Base-by-base conservation (phyloP, 148 eudicot genomes). In the Chenopodium album region DNA sequence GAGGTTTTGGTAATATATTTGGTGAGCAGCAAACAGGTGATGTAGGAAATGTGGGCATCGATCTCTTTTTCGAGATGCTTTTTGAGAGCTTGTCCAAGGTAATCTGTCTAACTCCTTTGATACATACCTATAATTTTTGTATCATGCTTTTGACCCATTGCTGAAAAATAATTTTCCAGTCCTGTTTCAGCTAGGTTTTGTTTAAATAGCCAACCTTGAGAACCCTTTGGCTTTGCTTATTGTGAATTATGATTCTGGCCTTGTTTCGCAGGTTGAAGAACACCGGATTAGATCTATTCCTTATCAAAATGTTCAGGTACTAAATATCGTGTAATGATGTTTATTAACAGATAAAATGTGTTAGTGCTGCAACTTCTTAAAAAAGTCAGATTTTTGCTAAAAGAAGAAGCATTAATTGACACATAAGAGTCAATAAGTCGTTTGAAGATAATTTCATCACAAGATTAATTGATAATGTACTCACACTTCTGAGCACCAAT, bases 21-120 rank as follows among this genome's bases (percentile, higher is more conserved):
- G 99, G 99, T 17, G 99, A 94, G 88, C 98, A 96, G 83, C 98
- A 96, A 85, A 94, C 99, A 29, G 99, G 99, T 75, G 99, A 96
- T 87, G 88, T 96, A 81, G 99, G 98, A 86, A 94, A 96, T 83
- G 98, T 95, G 69, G 94, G 99, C 84, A 90, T 92, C 81, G 97
- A 92, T 87, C 94, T 95, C 83, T 95, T 91, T 85, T 95, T 91
- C 79, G 98, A 95, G 86, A 95, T 95, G 99, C 94, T 95, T 32
- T 95, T 95, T 76, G 99, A 95, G 84, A 95, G 99, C 91, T 88
- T 95, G 84, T 91, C 98, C 72, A 93, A 89, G 93, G 99, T 92
- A 85, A 79, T 82, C 76, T 78, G 78, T 23, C 16, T 9, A 9
- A 47, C 66, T 19, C 20, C 66, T 63, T 31, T 62, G 48, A 47